These are phyloP conservation scores for Alternaria burnsii DNA, from an alignment of 2,329 filamentous ascomycete genomes.

Conservation along the genomic window DNA sequence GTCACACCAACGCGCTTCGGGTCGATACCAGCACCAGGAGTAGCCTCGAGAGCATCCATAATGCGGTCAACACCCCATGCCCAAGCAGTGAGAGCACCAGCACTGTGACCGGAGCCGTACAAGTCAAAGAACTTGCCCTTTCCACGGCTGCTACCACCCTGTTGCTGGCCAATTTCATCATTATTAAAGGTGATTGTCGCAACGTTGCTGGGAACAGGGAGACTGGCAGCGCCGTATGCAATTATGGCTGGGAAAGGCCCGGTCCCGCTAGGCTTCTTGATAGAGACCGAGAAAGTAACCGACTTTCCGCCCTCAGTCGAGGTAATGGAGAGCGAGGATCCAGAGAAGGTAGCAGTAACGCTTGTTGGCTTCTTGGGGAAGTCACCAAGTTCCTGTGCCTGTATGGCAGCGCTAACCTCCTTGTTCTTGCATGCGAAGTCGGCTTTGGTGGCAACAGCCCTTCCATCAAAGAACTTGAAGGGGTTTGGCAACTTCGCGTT, in stretches of 20 bases:
- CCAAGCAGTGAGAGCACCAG: slow-evolving; percentile 69
- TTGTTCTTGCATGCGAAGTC: slow-evolving; percentile 50
- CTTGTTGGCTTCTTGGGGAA: slow-evolving; percentile 49
- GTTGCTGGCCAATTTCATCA: slow-evolving; percentile 64
- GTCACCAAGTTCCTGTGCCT: slow-evolving; percentile 50
- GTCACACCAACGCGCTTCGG: slow-evolving; percentile 61
- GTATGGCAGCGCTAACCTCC: slow-evolving; percentile 48
- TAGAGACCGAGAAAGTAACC: slow-evolving; percentile 48
- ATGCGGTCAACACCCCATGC: slow-evolving; percentile 69
- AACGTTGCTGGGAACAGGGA: slow-evolving; percentile 64
- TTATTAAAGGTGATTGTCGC: slow-evolving; percentile 68
- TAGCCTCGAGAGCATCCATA: slow-evolving; percentile 66
- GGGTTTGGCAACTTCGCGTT: slow-evolving; percentile 50
- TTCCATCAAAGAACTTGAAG: slow-evolving; percentile 51
- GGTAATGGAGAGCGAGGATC: slow-evolving; percentile 47
- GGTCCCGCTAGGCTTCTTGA: slow-evolving; percentile 53
- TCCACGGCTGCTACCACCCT: slow-evolving; percentile 57
- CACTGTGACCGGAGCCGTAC: slow-evolving; percentile 64
- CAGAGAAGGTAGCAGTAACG: slow-evolving; percentile 44
- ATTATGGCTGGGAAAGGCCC: slow-evolving; percentile 67
- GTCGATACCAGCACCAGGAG: slow-evolving; percentile 57
- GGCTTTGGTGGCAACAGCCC: slow-evolving; percentile 44
- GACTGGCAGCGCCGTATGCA: slow-evolving; percentile 62
- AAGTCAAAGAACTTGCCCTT: slow-evolving; percentile 68
- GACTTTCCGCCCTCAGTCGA: slow-evolving; percentile 46